Percentiles rank a stretch among this genome's conserved stretches.
Evolutionary conservation across 75 land plant genomes (phyloP).

Genomic region (Larix kaempferi): DNA sequence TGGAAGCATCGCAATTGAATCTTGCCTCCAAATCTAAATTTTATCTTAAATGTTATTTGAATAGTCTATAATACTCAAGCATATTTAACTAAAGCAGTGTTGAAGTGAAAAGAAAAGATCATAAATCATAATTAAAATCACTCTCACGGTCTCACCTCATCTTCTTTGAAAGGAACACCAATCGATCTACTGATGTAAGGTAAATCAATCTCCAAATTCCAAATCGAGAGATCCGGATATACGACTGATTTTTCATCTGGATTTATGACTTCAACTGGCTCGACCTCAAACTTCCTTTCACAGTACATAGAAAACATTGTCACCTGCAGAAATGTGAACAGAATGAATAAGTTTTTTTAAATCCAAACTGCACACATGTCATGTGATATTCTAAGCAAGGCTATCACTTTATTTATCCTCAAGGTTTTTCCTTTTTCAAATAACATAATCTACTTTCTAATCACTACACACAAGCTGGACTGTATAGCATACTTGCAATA

Average conservation of each 20-base stretch:
- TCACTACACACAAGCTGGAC: not conserved
- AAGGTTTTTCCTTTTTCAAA: too few relatives aligned
- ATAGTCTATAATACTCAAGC: not conserved
- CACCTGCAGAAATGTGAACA: conserved; percentile 51
- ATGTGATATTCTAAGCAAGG: too few relatives aligned
- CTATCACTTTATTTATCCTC: too few relatives aligned
- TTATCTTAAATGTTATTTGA: not conserved
- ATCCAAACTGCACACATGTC: not conserved
- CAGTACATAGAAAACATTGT: conserved; percentile 92
- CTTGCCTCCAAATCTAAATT: not conserved
- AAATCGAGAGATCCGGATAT: conserved; percentile 84
- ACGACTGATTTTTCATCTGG: conserved; percentile 53
- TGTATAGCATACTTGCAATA: not conserved
- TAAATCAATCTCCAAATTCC: conserved; percentile 68
- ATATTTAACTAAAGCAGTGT: not conserved
- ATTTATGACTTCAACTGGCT: conserved; percentile 86
- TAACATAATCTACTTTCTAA: not conserved
- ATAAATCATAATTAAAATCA: not conserved
- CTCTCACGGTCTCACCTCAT: conserved; percentile 54
- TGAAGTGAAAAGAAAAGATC: not conserved
- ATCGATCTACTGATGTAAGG: conserved; percentile 54
- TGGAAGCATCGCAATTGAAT: not conserved
- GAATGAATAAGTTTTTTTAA: not conserved
- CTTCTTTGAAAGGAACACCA: conserved; percentile 56
- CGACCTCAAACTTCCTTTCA: conserved; percentile 78